Evolutionary conservation across 768 basidiomycete genomes (phyloP).

Genomic region (Russula sp.): DNA sequence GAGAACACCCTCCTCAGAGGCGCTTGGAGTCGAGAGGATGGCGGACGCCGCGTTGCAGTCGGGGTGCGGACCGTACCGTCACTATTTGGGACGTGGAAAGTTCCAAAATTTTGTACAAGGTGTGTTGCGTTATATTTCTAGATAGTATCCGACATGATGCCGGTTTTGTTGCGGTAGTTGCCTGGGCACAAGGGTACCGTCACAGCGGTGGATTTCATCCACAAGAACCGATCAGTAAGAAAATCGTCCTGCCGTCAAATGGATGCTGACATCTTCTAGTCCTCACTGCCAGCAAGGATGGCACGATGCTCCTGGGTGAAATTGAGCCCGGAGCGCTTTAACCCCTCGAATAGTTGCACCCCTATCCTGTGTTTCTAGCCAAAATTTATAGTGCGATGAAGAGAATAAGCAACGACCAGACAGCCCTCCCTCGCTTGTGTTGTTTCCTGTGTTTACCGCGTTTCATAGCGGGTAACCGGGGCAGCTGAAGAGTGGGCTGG

Average conservation of each 20-base stretch:
- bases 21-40: slow-evolving; percentile 86
- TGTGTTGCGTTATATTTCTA: slow-evolving; percentile 37
- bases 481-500: slow-evolving; percentile 15
- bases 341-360: not conserved
- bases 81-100: slow-evolving; percentile 86
- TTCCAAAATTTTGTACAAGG: slow-evolving; percentile 74
- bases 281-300: slow-evolving; percentile 89
- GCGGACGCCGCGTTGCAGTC: slow-evolving; percentile 76
- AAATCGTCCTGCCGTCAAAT: slow-evolving; percentile 1
- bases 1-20: slow-evolving; percentile 82
- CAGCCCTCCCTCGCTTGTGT: slow-evolving; percentile 17
- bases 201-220: slow-evolving; percentile 95
- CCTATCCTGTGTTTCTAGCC: slow-evolving; percentile 1
- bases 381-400: slow-evolving; percentile 26
- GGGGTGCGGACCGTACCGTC: slow-evolving; percentile 89
- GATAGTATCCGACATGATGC: not conserved
- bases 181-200: slow-evolving; percentile 98
- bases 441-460: slow-evolving; percentile 22
- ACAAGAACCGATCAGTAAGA: slow-evolving; percentile 89
- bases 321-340: slow-evolving; percentile 57
- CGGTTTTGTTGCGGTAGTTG: slow-evolving; percentile 46
- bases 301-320: slow-evolving; percentile 89
- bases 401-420: slow-evolving; percentile 28
- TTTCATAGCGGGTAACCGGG: slow-evolving; percentile 19
- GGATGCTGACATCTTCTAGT: slow-evolving; percentile 47